Conservation (phyloP, 768 basidiomycete genomes). For the Podaxis mareebaensis region DNA sequence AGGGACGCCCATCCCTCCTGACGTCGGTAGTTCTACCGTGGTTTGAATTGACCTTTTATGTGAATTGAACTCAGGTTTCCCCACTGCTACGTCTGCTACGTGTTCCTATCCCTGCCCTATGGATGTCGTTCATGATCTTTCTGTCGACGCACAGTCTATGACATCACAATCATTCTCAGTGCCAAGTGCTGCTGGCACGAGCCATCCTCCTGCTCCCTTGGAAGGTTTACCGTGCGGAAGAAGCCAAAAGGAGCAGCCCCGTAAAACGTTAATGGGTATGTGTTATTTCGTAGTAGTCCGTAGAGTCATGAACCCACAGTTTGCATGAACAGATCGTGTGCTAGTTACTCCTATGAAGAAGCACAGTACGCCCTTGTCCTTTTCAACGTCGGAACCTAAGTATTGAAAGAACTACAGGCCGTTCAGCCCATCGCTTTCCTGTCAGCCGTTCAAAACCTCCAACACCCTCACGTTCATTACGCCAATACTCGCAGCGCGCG, state of each 20-base stretch:
- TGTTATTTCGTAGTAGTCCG: background rate
- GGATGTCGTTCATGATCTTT: background rate
- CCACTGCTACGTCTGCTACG: background rate
- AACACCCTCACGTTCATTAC: slow-evolving; percentile 4
- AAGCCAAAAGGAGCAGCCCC: background rate
- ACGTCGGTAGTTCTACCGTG: background rate
- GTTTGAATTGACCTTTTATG: slow-evolving; percentile 1
- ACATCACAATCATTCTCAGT: background rate
- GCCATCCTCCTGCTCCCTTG: background rate
- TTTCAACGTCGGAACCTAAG: background rate
- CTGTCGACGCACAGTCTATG: background rate
- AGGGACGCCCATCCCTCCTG: background rate
- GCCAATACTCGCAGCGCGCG: slow-evolving; percentile 8
- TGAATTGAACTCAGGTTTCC: background rate
- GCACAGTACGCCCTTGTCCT: slow-evolving; percentile 16
- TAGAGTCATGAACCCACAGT: background rate
- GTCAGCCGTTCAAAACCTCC: slow-evolving; percentile 2
- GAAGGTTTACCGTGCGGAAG: background rate
- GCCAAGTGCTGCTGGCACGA: background rate
- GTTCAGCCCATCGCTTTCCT: background rate
- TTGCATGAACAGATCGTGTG: slow-evolving; percentile 13
- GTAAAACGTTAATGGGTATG: slow-evolving; percentile 17
- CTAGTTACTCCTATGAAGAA: slow-evolving; percentile 16
- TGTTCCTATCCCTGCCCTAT: background rate
- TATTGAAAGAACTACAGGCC: background rate